These are phyloP conservation scores for Septoria petroselini DNA, from an alignment of 2,329 filamentous ascomycete genomes.

Conservation along the genomic window DNA sequence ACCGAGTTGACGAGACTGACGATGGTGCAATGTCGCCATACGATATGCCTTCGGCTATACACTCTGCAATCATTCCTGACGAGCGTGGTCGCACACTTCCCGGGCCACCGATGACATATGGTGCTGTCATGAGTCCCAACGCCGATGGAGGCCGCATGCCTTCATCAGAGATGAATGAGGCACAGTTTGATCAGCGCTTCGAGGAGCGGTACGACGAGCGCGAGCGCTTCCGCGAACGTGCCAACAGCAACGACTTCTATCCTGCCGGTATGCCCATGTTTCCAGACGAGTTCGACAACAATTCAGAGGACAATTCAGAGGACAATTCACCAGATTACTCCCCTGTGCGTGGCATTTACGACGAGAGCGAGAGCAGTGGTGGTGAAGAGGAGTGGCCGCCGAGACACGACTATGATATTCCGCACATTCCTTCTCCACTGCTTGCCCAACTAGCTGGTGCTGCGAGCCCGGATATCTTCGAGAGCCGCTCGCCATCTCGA, in stretches of 20 bases:
- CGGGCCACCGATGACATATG: constrained; percentile 7
- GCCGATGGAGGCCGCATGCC: constrained; percentile 6
- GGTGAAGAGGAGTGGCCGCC: constrained; percentile 15
- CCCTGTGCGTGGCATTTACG: constrained; percentile 11
- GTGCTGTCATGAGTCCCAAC: constrained; percentile 11
- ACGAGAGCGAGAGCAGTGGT: constrained; percentile 10
- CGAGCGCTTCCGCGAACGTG: constrained; percentile 8
- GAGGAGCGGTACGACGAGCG: constrained; percentile 7
- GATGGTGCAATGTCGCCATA: constrained; percentile 16
- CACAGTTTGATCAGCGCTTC: constrained; percentile 7
- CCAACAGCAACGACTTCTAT: constrained; percentile 13
- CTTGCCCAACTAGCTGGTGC: constrained; percentile 15
- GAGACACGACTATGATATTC: constrained; percentile 16
- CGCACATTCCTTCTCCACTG: constrained; percentile 12
- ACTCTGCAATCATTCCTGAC: constrained; percentile 12
- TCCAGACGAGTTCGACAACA: constrained; percentile 14
- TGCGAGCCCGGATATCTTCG: constrained; percentile 6
- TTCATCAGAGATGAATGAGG: constrained; percentile 8
- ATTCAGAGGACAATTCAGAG: too few species aligned
- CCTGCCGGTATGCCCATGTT: constrained; percentile 10
- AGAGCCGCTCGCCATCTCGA: constrained; percentile 3
- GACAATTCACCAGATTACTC: constrained; percentile 12
- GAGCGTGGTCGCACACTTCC: constrained; percentile 10
- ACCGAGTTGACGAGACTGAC: constrained; percentile 9
- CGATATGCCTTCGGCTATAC: constrained; percentile 7